phyloP scores from a whole-genome alignment of 2,329 filamentous ascomycete genomes.

The Ceratocystis harringtonii region DNA sequence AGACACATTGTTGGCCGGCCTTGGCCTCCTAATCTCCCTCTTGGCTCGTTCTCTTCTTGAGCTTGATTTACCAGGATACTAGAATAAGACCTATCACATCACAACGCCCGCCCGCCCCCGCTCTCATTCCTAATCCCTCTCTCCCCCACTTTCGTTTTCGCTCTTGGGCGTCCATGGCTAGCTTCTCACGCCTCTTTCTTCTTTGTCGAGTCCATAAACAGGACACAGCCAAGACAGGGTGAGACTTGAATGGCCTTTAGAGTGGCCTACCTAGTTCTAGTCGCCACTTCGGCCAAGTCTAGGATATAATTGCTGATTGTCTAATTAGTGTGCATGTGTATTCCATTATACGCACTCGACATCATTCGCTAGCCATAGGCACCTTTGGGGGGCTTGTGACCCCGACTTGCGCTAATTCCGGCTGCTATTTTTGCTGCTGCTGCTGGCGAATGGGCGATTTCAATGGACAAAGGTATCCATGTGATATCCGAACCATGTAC shows the following conservation, averaged over 20 bases:
- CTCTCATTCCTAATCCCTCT: background rate
- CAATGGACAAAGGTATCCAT: no score
- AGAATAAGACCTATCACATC: background rate
- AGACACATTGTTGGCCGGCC: background rate
- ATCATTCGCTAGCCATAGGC: no score
- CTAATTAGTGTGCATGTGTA: no score
- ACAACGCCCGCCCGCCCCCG: background rate
- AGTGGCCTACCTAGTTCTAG: background rate
- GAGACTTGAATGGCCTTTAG: background rate
- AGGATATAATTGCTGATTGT: no score
- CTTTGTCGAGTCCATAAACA: background rate
- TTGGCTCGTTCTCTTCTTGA: conserved; percentile 1
- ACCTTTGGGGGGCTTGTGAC: no score
- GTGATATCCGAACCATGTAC: no score
- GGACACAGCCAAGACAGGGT: background rate
- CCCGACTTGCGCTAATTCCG: no score
- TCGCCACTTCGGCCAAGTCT: no score
- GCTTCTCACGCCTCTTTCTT: background rate
- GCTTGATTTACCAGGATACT: background rate
- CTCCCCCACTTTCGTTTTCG: background rate
- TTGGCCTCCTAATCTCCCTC: background rate
- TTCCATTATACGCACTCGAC: no score
- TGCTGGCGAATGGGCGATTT: no score
- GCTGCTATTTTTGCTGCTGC: no score
- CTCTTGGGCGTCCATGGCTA: background rate